Evolutionary conservation across 768 basidiomycete genomes (phyloP), one percentile per base, ranked within the genome.

Genomic region (Tricholoma hemisulphureum): DNA sequence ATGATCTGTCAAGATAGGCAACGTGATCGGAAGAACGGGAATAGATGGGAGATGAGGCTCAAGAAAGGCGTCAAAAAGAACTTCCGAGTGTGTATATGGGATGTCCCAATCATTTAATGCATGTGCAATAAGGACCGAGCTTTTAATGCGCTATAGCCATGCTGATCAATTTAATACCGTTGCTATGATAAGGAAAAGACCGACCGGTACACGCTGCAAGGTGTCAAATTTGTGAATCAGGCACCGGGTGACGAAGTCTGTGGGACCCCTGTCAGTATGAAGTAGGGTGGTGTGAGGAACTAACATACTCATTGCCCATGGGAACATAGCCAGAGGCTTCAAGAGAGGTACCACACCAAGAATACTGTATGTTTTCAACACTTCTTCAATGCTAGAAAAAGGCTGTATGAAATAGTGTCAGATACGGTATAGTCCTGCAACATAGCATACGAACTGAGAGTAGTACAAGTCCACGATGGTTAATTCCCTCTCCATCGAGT

Each of bases 91-190:
- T 0, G 82, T 76, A 66, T 83, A 73, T 0, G 90, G 88, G 51
- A 95, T 93, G 21, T 92, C 88, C 70, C 77, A 80, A 73, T 96
- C 94, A 67, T 94, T 78, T 66, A 81, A 75, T 53, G 92, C 85
- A 66, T 96, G 94, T 0, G 81, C 85, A 62, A 96, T 83, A 31
- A 95, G 72, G 2, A 92, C 80, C 6, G 89, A 80, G 0, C 79
- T 80, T 51, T 85, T 83, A 61, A 93, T 83, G 57, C 79, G 76
- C 90, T 92, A 65, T 20, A 26, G 31, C 26, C 6, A 20, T 23
- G 29, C 9, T 10, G 26, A 11, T 14, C 60, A 26, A 24, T 24
- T 41, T 18, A 51, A 35, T n/a, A 21, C 10, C 16, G 8, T 21
- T 9, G 57, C 9, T 7, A 37, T 16, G 8, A 1, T 13, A n/a